Conservation (phyloP, 164 flowering plant genomes). For the Vitis riparia region DNA sequence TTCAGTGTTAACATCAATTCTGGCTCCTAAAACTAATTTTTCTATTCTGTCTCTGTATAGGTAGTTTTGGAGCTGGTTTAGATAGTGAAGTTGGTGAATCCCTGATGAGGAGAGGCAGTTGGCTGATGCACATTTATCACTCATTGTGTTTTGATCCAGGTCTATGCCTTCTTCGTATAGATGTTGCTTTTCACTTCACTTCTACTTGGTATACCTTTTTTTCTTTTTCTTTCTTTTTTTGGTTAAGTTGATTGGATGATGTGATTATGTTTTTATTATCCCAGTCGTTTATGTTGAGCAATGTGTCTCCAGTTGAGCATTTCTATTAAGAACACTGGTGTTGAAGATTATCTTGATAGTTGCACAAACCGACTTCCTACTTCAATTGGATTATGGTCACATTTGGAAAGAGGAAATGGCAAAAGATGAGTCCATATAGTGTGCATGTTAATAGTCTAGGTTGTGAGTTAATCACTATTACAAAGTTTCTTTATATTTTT, state of each 20-base stretch:
- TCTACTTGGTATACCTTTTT: constrained; percentile 11
- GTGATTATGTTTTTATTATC: constrained; percentile 5
- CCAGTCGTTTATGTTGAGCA: constrained; percentile 2
- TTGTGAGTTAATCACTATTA: no score
- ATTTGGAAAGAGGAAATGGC: no score
- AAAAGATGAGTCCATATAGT: no score
- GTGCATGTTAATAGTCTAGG: no score
- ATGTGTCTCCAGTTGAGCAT: neutral
- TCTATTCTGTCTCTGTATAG: neutral
- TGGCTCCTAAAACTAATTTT: neutral
- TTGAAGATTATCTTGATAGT: no score
- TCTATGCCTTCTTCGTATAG: neutral
- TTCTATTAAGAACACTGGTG: no score
- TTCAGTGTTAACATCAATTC: neutral
- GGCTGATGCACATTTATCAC: constrained; percentile 4
- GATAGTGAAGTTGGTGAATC: constrained; percentile 10
- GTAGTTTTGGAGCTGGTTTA: constrained; percentile 8
- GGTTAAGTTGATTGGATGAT: constrained; percentile 3
- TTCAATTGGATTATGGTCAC: no score
- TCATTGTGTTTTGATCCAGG: constrained; percentile 7
- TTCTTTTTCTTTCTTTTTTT: constrained; percentile 1
- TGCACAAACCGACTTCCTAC: no score
- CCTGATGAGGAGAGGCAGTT: constrained; percentile 6
- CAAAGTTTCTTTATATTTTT: no score
- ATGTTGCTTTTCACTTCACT: constrained; percentile 5